Evolutionary conservation across 805 yeast species (phyloP).

Genomic region (Spathaspora arborariae): DNA sequence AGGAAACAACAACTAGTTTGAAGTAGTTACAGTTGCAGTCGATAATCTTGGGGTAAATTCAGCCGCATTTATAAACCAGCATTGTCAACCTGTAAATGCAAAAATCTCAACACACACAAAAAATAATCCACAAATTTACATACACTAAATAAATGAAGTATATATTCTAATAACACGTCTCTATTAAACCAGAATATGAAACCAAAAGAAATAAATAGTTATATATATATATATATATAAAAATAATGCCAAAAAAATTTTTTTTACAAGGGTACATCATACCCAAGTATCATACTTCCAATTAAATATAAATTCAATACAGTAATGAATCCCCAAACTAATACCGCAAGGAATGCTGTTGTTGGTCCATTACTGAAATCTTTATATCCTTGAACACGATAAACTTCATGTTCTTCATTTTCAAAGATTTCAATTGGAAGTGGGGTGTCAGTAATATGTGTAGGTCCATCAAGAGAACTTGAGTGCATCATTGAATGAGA

Average conservation of each 20-base stretch:
- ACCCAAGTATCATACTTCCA: slow-evolving; percentile 26
- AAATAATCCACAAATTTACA: no score
- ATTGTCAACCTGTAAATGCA: no score
- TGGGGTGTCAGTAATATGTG: neutral
- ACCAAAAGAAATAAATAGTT: neutral
- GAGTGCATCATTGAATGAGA: neutral
- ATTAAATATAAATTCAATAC: slow-evolving; percentile 70
- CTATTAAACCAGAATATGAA: neutral
- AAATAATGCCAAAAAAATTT: neutral
- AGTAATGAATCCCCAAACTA: slow-evolving; percentile 70
- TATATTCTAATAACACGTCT: neutral
- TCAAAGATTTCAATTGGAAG: slow-evolving; percentile 7
- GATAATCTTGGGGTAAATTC: no score
- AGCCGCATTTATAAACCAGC: no score
- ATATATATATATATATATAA: neutral
- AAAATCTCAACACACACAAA: no score
- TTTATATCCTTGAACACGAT: slow-evolving; percentile 34
- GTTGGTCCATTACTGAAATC: slow-evolving; percentile 70
- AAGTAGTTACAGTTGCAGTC: no score
- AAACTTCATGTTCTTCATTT: slow-evolving; percentile 11
- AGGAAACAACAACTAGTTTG: no score
- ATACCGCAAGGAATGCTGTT: slow-evolving; percentile 50
- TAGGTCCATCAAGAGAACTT: neutral
- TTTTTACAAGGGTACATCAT: slow-evolving; percentile 24
- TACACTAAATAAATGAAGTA: neutral